phyloP scores from a whole-genome alignment of 768 basidiomycete species.

The Psilocybe azurescens region DNA sequence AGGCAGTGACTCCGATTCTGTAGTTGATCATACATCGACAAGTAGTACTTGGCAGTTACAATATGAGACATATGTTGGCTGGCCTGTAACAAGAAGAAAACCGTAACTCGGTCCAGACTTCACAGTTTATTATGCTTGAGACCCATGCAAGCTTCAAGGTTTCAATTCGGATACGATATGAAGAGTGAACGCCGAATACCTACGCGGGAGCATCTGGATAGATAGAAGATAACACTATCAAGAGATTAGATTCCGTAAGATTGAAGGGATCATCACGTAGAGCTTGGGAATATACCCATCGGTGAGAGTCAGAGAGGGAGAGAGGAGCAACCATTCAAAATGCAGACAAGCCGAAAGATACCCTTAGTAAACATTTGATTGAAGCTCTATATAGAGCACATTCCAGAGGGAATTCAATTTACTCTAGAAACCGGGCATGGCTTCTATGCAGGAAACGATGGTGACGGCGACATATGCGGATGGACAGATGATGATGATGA shows the following conservation, averaged over 20 bases:
- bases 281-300: not conserved
- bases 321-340: not conserved
- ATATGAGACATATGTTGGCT: not conserved
- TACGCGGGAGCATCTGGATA: not conserved
- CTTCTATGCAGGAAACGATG: not conserved
- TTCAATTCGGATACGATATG: not conserved
- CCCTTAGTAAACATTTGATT: too few relatives aligned
- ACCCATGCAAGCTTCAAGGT: not conserved
- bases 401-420: not conserved
- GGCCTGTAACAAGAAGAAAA: not conserved
- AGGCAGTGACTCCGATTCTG: too few relatives aligned
- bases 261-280: not conserved
- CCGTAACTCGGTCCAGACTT: not conserved
- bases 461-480: not conserved
- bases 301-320: not conserved
- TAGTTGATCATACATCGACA: too few relatives aligned
- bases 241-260: not conserved
- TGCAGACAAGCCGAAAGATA: not conserved
- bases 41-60: too few relatives aligned
- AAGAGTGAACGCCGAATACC: not conserved
- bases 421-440: not conserved
- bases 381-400: too few relatives aligned
- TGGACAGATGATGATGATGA: constrained; percentile 3
- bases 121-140: not conserved
- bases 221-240: not conserved